Base-by-base conservation (phyloP, 495 filamentous ascomycete genomes). In the Echria macrotheca region DNA sequence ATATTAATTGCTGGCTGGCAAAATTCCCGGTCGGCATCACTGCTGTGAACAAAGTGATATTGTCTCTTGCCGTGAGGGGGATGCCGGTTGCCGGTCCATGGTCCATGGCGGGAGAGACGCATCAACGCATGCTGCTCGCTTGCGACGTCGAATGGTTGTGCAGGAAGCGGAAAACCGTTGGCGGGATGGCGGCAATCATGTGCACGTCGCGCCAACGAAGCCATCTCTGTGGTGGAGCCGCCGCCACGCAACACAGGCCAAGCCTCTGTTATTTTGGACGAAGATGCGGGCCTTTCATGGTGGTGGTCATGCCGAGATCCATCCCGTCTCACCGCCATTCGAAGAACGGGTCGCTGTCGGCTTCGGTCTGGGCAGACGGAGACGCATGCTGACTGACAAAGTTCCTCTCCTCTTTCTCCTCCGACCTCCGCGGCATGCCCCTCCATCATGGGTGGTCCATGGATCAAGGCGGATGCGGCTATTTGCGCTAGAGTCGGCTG, bases 141-240 rank as follows among this genome's bases (percentile, higher is more conserved):
- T 47, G 44, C 37, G 29, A 25, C 29, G 44, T 26, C 17, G 11
- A 38, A 28, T 23, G 23, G 33, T 25, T 29, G 28, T n/a, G n/a
- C 7, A 2, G 29, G 10, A 26, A 12, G 26, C 39, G 35, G 15
- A 9, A 37, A 37, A 37, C n/a, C n/a, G n/a, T n/a, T n/a, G n/a
- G n/a, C n/a, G n/a, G 35, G 21, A 18, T 4, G 21, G 35, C 52
- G 52, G 39, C 23, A 40, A 26, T 4, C 40, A 49, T 45, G 50
- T 43, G 39, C 39, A 42, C 39, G 29, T 44, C 46, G 46, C 46
- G 55, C 51, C 50, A 54, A 54, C 32, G 24, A 18, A 43, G 50
- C 41, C 49, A 54, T 57, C 21, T 35, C 25, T 28, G 43, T n/a
- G 29, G 22, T 11, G 4, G 21, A n/a, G 8, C 32, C 36, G 49